These are phyloP conservation scores for Arthrobotrys sphaeroides DNA, from an alignment of 2,329 filamentous ascomycete species.

Conservation along the genomic window DNA sequence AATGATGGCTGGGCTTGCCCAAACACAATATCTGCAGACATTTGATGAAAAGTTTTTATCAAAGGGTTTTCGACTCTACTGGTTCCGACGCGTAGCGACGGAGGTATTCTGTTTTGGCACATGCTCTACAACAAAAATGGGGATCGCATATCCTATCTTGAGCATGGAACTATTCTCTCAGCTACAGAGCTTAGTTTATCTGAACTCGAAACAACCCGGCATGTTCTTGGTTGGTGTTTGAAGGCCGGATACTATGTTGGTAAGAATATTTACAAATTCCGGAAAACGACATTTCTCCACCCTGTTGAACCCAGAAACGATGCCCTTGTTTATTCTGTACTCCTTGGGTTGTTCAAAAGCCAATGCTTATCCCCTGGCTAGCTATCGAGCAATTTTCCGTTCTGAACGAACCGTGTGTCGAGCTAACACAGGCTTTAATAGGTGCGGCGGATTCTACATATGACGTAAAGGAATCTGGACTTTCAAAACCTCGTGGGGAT, in stretches of 20 bases:
- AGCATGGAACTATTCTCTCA: slow-evolving; percentile 9
- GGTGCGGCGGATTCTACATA: slow-evolving; percentile 8
- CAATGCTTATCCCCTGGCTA: no score
- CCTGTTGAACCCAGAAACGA: no score
- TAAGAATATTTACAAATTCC: neutral
- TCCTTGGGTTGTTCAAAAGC: no score
- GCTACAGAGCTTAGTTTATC: neutral
- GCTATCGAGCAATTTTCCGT: no score
- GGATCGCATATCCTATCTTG: slow-evolving; percentile 21
- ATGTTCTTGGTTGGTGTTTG: slow-evolving; percentile 53
- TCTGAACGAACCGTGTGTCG: no score
- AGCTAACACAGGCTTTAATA: neutral
- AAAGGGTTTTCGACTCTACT: slow-evolving; percentile 55
- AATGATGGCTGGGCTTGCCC: slow-evolving; percentile 54
- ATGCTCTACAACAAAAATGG: slow-evolving; percentile 42
- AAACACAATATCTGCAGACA: neutral
- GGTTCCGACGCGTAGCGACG: slow-evolving; percentile 26
- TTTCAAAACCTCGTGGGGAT: slow-evolving; percentile 1
- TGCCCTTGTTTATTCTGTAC: no score
- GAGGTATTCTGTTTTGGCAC: slow-evolving; percentile 55
- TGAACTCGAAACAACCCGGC: slow-evolving; percentile 5
- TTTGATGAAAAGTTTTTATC: slow-evolving; percentile 53
- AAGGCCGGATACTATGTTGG: slow-evolving; percentile 40
- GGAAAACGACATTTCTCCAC: neutral
- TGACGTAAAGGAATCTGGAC: neutral